Percentiles rank a stretch among this genome's conserved stretches.
Conservation (phyloP, 345 rosid genomes). For the Syzygium grande region DNA sequence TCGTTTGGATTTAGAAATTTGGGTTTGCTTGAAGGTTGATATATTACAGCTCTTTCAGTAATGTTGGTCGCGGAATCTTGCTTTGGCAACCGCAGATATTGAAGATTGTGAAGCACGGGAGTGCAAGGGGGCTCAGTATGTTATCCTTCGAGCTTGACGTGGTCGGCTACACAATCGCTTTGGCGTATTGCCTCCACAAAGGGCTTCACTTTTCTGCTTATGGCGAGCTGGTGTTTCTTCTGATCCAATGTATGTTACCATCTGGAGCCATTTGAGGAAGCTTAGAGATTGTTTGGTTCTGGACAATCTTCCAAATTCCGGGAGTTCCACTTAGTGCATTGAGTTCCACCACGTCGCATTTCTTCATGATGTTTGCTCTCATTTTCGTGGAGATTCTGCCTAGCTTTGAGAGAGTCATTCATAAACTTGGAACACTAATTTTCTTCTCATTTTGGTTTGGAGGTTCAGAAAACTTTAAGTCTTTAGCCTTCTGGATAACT, state of each 20-base stretch:
- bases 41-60: not conserved
- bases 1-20: not conserved
- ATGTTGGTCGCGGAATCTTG: not conserved
- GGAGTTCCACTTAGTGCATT: not conserved
- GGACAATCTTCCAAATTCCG: not conserved
- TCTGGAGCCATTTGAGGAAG: not conserved
- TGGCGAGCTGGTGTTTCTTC: constrained; percentile 82
- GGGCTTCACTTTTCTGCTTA: constrained; percentile 96
- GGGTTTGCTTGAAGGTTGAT: not conserved
- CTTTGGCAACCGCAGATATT: constrained; percentile 39
- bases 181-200: constrained; percentile 86
- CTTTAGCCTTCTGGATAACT: not conserved
- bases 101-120: constrained; percentile 71
- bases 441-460: not conserved
- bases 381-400: not conserved
- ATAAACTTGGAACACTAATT: not conserved
- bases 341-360: not conserved
- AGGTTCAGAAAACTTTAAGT: not conserved
- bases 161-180: constrained; percentile 79
- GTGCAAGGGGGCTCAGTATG: constrained; percentile 77
- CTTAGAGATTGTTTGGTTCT: not conserved
- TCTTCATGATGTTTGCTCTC: not conserved
- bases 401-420: not conserved
- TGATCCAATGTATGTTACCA: constrained; percentile 51
- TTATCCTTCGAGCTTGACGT: constrained; percentile 86